Conservation (phyloP, 2,329 filamentous ascomycete species). For the Alternaria solani region DNA sequence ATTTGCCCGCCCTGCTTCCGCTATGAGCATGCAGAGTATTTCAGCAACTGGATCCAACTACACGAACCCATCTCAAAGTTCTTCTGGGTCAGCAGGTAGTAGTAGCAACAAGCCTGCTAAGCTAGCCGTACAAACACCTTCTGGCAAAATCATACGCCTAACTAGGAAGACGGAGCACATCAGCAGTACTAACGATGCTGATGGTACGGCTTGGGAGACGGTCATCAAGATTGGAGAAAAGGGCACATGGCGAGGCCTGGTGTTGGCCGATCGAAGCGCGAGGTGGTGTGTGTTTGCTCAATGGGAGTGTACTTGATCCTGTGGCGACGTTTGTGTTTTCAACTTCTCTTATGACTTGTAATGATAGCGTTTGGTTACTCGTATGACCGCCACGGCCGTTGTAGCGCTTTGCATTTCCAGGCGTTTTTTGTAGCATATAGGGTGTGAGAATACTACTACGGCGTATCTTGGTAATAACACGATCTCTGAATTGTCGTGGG, state of each 20-base stretch:
- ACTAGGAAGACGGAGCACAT: conserved; percentile 80
- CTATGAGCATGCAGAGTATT: conserved; percentile 68
- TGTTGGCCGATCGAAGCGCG: conserved; percentile 82
- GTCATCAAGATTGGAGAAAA: conserved; percentile 89
- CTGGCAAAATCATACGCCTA: conserved; percentile 90
- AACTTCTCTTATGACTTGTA: conserved; percentile 25
- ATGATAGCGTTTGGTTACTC: conserved; percentile 25
- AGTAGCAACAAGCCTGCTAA: conserved; percentile 84
- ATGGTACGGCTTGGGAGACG: conserved; percentile 84
- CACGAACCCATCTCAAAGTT: conserved; percentile 65
- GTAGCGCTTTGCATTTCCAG: conserved; percentile 13
- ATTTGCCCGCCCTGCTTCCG: conserved; percentile 63
- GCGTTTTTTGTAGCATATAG: conserved; percentile 28
- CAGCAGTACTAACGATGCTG: conserved; percentile 64
- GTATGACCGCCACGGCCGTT: conserved; percentile 10
- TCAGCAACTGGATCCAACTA: conserved; percentile 62
- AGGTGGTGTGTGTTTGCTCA: conserved; percentile 94
- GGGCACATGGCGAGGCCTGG: conserved; percentile 81
- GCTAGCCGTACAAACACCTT: conserved; percentile 90
- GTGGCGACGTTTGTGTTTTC: background rate
- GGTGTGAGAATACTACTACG: conserved; percentile 7
- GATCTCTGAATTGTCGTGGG: background rate
- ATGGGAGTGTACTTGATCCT: conserved; percentile 63
- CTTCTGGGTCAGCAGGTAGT: conserved; percentile 63
- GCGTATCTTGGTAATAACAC: conserved; percentile 4